Evolutionary conservation across 2,329 filamentous ascomycete genomes (phyloP), one percentile per base, ranked within the genome.

Genomic region (Colletotrichum lindemuthianum): DNA sequence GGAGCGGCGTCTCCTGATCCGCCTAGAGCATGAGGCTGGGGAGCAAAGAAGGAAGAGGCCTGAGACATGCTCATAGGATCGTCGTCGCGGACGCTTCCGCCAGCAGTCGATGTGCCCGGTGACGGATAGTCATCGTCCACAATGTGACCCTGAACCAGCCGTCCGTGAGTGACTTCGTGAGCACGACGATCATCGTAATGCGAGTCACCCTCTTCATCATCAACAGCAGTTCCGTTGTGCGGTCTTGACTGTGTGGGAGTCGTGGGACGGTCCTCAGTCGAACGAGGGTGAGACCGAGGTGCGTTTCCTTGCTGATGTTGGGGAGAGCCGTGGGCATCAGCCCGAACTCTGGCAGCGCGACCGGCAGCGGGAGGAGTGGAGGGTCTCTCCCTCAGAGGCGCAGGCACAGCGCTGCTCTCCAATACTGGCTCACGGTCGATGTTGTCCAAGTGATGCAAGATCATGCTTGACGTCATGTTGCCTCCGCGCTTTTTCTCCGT

Each of bases 71-170:
- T 76, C 94, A 98, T 97, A 12, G 91, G 88, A 68, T 97, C 92
- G 4, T 93, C 89, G n/a, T 91, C 86, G 1, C 83, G 82, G 15
- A 86, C 80, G 66, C 84, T 89, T 7, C 88, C 89, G 61, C 86
- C 87, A n/a, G 88, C 85, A 8, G 88, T 88, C 16, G 90, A 95
- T 67, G 87, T 83, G 50, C 86, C 83, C 13, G 93, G 91, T 1
- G 93, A 97, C 2, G 91, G 91, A 72, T 93, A 95, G 74, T 97
- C 91, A 74, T 97, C 96, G 68, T 97, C 92, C 10, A 99, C 96
- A 69, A 99, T 91, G 74, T 98, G 96, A 12, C 96, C 96, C 71
- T 97, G 93, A 8, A 98, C 88, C 47, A 99, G 84, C 57, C 96
- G 90, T 9, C 93, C 95, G 63, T 94, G 95, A 45, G 94, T 96